Percentiles rank a stretch among this genome's conserved stretches.
phyloP scores from a whole-genome alignment of 306 rosid genomes.

The Cicer pinnatifidum region DNA sequence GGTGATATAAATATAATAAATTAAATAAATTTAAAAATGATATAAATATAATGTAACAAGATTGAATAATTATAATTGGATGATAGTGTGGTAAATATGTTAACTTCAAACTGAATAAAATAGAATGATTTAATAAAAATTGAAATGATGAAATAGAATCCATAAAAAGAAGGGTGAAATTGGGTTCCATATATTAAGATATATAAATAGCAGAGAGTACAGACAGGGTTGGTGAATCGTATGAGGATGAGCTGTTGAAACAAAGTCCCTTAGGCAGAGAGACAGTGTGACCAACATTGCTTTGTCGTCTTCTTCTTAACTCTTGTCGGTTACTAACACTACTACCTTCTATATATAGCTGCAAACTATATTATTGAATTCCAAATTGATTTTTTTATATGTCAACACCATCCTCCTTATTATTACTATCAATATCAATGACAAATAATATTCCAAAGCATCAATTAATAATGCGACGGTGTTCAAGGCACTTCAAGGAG shows the following conservation, averaged over 20 bases:
- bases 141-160: constrained; percentile 26
- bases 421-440: constrained; percentile 11
- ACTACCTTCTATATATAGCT: constrained; percentile 25
- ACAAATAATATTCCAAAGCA: constrained; percentile 43
- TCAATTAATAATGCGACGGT: constrained; percentile 50
- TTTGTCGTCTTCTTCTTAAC: constrained; percentile 53
- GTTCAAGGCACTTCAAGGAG: constrained; percentile 62
- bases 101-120: neutral
- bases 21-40: neutral
- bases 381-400: neutral
- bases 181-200: no score
- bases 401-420: neutral
- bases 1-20: neutral
- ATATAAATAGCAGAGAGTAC: neutral
- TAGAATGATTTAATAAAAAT: constrained; percentile 17
- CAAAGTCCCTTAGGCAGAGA: constrained; percentile 46
- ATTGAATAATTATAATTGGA: no score
- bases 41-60: neutral
- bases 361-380: neutral
- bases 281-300: constrained; percentile 54
- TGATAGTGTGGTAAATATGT: no score
- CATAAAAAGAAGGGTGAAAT: constrained; percentile 40
- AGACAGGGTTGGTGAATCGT: constrained; percentile 53
- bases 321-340: constrained; percentile 45
- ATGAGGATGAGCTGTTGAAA: constrained; percentile 44